Conservation (phyloP, 2,329 filamentous ascomycete species). For the Fusarium sp. region DNA sequence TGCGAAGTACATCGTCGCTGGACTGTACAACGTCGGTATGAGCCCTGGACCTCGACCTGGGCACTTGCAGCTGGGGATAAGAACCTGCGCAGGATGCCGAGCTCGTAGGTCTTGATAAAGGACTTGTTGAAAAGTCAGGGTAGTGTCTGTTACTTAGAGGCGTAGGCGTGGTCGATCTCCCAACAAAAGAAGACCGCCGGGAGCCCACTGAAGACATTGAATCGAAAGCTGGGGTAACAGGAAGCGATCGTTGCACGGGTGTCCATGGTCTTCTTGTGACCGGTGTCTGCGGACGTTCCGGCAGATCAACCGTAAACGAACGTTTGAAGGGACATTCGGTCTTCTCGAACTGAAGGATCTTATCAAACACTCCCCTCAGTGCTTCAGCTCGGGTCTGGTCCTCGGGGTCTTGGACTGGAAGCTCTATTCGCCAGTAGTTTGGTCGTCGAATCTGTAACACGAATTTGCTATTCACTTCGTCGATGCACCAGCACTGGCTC, state of each 20-base stretch:
- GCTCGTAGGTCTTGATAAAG: conserved; percentile 9
- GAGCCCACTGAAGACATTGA: conserved; percentile 17
- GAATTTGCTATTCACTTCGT: conserved; percentile 79
- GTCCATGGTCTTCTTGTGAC: conserved; percentile 74
- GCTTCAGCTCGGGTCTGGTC: conserved; percentile 65
- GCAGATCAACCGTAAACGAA: conserved; percentile 76
- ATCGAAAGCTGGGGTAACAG: conserved; percentile 21
- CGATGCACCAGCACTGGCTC: conserved; percentile 93
- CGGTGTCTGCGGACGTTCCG: conserved; percentile 70
- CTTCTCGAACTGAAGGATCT: conserved; percentile 83
- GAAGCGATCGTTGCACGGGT: conserved; percentile 49
- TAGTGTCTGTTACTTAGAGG: conserved; percentile 9
- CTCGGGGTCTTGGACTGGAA: conserved; percentile 66
- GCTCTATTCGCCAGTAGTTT: conserved; percentile 89
- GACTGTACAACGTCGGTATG: not conserved
- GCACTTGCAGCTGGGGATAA: conserved; percentile 1
- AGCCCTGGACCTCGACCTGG: not conserved
- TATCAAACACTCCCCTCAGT: conserved; percentile 72
- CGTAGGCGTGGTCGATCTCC: conserved; percentile 30
- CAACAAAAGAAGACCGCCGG: conserved; percentile 30
- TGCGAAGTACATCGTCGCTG: conserved; percentile 19
- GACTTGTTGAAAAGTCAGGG: conserved; percentile 18
- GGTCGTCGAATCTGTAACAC: conserved; percentile 85
- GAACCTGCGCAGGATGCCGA: conserved; percentile 18
- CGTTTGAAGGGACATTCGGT: conserved; percentile 86